Conservation (phyloP, 2,329 filamentous ascomycete genomes). For the Pezicula radicicola region DNA sequence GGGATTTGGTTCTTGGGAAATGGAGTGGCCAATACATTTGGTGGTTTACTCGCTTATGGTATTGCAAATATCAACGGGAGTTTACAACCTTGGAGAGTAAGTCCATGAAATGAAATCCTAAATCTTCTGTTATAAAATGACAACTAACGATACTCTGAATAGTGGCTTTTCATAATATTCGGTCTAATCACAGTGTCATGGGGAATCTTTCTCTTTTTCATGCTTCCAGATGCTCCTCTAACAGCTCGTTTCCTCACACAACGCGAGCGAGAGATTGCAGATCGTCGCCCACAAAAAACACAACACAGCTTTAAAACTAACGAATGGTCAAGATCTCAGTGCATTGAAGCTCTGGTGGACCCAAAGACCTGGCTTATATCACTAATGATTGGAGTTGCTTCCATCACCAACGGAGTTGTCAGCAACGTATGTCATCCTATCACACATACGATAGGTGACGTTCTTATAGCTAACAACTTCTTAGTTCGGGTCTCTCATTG, state of each 20-base stretch:
- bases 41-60: conserved; percentile 30
- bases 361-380: conserved; percentile 12
- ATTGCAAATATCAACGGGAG: conserved; percentile 26
- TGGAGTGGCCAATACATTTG: conserved; percentile 32
- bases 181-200: conserved; percentile 27
- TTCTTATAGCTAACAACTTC: background rate
- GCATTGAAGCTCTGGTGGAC: conserved; percentile 10
- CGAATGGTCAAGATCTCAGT: conserved; percentile 10
- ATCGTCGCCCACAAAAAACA: conserved; percentile 17
- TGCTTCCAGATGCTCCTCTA: conserved; percentile 31
- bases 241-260: conserved; percentile 49
- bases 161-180: conserved; percentile 30
- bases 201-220: conserved; percentile 17
- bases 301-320: conserved; percentile 20
- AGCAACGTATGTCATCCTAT: background rate
- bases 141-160: conserved; percentile 3
- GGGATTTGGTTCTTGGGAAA: conserved; percentile 13
- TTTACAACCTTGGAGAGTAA: conserved; percentile 13
- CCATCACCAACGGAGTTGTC: conserved; percentile 44
- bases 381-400: conserved; percentile 19
- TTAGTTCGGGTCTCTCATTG: conserved; percentile 32
- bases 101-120: conserved; percentile 13
- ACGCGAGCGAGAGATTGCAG: conserved; percentile 29
- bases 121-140: conserved; percentile 28
- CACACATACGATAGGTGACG: background rate